Conservation (phyloP, 2,329 filamentous ascomycete species). For the Aspergillus cejpii region DNA sequence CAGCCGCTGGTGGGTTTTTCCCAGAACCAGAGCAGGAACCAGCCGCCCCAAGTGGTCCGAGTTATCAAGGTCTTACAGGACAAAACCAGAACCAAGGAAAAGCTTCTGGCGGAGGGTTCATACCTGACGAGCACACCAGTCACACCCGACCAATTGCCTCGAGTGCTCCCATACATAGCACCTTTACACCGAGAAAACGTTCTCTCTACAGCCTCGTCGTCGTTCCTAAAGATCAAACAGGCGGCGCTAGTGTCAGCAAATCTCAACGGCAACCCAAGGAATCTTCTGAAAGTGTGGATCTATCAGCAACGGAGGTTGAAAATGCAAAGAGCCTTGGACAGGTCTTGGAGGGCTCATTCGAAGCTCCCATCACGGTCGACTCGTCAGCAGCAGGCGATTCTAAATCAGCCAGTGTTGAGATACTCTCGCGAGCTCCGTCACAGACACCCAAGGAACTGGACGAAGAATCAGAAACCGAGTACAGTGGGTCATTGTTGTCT, state of each 20-base stretch:
- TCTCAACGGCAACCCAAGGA: neutral
- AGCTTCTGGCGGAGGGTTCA: conserved; percentile 12
- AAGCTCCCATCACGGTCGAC: conserved; percentile 21
- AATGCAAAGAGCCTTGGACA: neutral
- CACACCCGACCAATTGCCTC: neutral
- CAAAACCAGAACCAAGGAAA: neutral
- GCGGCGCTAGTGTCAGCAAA: neutral
- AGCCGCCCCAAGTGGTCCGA: neutral
- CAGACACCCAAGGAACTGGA: conserved; percentile 10
- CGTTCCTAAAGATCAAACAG: conserved; percentile 17
- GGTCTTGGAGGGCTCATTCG: conserved; percentile 15
- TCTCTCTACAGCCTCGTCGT: conserved; percentile 29
- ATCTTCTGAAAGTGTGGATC: neutral
- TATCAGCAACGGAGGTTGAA: neutral
- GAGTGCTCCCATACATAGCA: neutral
- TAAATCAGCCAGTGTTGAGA: conserved; percentile 22
- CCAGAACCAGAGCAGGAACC: conserved; percentile 25
- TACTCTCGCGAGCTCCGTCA: conserved; percentile 18
- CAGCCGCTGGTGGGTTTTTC: conserved; percentile 36
- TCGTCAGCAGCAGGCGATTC: conserved; percentile 22
- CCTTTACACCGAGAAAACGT: conserved; percentile 1
- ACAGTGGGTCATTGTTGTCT: conserved; percentile 49
- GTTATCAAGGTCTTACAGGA: neutral
- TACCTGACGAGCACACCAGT: conserved; percentile 10
- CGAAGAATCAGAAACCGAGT: conserved; percentile 31